Percentiles rank a stretch among this genome's conserved stretches.
phyloP scores from a whole-genome alignment of 1,284 basidiomycete genomes.

The Filobasidium uniguttulatum region DNA sequence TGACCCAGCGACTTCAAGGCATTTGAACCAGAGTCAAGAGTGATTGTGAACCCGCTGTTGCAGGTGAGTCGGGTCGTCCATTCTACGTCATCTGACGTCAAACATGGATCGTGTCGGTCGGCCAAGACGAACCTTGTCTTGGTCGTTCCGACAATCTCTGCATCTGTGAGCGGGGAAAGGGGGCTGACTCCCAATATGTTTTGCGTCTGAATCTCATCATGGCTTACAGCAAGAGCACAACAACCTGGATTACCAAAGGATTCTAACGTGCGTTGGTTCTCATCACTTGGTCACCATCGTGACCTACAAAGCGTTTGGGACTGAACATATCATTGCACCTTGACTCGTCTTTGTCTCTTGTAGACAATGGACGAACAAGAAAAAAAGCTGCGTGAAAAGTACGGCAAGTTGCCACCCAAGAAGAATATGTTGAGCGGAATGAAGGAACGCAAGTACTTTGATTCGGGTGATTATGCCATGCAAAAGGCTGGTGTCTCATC shows the following conservation, averaged over 20 bases:
- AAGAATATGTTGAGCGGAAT: slow-evolving; percentile 86
- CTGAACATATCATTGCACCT: background rate
- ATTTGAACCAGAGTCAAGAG: background rate
- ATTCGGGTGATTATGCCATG: slow-evolving; percentile 92
- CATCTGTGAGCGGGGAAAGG: no score
- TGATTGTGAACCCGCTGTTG: slow-evolving; percentile 11
- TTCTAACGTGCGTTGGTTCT: background rate
- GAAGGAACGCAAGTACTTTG: slow-evolving; percentile 97
- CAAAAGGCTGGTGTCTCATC: slow-evolving; percentile 85
- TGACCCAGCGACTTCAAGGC: no score
- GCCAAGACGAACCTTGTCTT: background rate
- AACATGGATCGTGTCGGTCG: background rate
- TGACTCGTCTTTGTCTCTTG: background rate
- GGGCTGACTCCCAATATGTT: background rate
- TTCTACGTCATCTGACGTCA: background rate
- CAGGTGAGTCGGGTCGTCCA: slow-evolving; percentile 6
- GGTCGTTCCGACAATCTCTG: background rate
- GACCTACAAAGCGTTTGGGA: no score
- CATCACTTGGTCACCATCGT: background rate
- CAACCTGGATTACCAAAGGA: background rate
- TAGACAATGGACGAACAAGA: slow-evolving; percentile 70
- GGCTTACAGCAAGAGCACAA: no score
- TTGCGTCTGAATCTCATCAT: background rate
- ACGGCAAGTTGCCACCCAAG: slow-evolving; percentile 88
- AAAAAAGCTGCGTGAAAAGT: slow-evolving; percentile 83